Percentiles rank a stretch among this genome's conserved stretches.
phyloP scores from a whole-genome alignment of 179 eudicot species.

The Spergularia azorica region DNA sequence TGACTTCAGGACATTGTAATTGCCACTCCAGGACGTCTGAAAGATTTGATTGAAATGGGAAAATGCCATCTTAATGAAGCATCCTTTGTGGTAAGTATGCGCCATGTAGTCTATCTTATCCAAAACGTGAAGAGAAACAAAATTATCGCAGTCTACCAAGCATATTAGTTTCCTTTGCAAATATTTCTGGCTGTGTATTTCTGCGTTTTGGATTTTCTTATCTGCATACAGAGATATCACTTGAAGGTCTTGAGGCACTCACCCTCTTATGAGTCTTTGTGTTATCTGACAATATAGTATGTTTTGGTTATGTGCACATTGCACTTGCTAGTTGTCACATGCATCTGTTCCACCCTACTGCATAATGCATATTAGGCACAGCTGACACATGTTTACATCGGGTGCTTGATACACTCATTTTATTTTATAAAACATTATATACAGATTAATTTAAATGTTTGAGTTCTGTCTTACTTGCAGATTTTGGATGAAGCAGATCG shows the following conservation, averaged over 20 bases:
- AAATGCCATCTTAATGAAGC: slow-evolving; percentile 71
- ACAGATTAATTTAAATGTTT: background rate
- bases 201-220: background rate
- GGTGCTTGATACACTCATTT: background rate
- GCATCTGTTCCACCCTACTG: background rate
- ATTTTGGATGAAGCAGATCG: slow-evolving; percentile 99
- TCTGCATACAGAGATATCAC: background rate
- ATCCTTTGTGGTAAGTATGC: slow-evolving; percentile 82
- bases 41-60: slow-evolving; percentile 92
- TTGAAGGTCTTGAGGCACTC: background rate
- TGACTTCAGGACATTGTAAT: slow-evolving; percentile 83
- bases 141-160: background rate
- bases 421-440: background rate
- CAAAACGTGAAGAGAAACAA: background rate
- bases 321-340: background rate
- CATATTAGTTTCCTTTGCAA: background rate
- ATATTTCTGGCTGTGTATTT: background rate
- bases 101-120: background rate
- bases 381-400: background rate
- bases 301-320: background rate
- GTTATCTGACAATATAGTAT: background rate
- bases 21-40: slow-evolving; percentile 97
- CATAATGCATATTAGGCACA: background rate
- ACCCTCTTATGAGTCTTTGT: background rate
- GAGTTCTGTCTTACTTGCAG: slow-evolving; percentile 37